Conservation (phyloP, 306 rosid genomes). For the Albizia julibrissin region DNA sequence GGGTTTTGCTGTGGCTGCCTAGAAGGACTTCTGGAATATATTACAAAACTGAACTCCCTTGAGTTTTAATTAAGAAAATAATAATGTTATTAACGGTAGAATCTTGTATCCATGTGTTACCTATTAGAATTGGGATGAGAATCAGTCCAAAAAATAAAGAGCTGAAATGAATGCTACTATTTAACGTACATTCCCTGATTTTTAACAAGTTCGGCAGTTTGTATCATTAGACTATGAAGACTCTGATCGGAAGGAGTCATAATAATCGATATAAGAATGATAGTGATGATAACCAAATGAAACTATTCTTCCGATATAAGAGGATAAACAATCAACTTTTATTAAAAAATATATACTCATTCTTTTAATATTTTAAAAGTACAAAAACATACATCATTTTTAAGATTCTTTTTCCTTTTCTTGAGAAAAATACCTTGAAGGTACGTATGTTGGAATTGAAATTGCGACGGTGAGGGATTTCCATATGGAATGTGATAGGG, state of each 20-base stretch:
- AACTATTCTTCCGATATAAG: no score
- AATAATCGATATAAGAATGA: background rate
- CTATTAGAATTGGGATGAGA: background rate
- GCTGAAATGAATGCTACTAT: background rate
- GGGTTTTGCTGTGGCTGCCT: conserved; percentile 74
- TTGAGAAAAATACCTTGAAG: background rate
- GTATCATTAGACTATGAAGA: no score
- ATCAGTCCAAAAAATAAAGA: background rate
- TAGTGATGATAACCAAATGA: background rate
- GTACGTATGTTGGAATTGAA: background rate
- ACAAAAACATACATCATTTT: no score
- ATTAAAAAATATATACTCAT: no score
- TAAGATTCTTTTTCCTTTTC: no score
- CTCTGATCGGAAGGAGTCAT: background rate
- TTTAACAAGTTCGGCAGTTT: background rate
- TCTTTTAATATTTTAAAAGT: no score
- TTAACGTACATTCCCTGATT: background rate
- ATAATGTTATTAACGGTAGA: background rate
- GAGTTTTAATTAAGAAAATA: no score
- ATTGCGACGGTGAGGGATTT: background rate
- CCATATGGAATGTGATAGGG: background rate
- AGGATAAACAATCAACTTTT: no score
- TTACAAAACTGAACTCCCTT: background rate
- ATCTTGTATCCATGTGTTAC: background rate
- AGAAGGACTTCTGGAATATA: conserved; percentile 11